These are phyloP conservation scores for Fimicolochytrium jonesii DNA, from an alignment of 192 early-diverging fungal species.

Conservation along the genomic window DNA sequence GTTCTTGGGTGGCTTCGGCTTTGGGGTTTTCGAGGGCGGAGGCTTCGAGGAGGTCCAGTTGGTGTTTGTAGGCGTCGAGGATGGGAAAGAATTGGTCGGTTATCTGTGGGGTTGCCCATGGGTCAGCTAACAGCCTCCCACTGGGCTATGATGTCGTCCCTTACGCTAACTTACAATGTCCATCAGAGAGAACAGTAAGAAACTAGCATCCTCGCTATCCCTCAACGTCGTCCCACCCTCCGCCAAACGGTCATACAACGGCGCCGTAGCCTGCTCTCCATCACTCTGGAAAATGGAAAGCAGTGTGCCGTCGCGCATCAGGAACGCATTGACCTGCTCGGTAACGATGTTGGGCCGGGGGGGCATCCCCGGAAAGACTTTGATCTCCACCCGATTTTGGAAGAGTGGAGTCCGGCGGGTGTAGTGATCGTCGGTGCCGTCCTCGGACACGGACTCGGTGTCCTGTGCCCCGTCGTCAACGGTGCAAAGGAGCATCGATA, in stretches of 20 bases:
- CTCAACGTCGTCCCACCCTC: slow-evolving; percentile 20
- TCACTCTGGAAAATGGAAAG: slow-evolving; percentile 32
- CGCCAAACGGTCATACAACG: slow-evolving; percentile 19
- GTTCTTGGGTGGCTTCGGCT: slow-evolving; percentile 25
- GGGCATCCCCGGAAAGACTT: neutral
- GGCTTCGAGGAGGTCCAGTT: slow-evolving; percentile 18
- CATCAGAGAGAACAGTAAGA: slow-evolving; percentile 32
- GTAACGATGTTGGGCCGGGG: slow-evolving; percentile 10
- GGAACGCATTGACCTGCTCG: slow-evolving; percentile 31
- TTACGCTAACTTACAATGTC: slow-evolving; percentile 28
- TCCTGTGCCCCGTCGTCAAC: slow-evolving; percentile 5
- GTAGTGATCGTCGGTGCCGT: too few species aligned
- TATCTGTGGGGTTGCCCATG: too few species aligned
- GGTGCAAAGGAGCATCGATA: slow-evolving; percentile 22
- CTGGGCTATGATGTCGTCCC: too few species aligned
- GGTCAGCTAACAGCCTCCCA: too few species aligned
- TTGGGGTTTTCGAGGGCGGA: slow-evolving; percentile 19
- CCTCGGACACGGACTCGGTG: neutral
- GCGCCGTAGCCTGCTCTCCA: slow-evolving; percentile 4
- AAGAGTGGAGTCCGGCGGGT: slow-evolving; percentile 10
- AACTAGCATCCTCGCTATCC: slow-evolving; percentile 25
- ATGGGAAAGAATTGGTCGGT: slow-evolving; percentile 35
- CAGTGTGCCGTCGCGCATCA: slow-evolving; percentile 25
- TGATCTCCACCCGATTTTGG: slow-evolving; percentile 1
- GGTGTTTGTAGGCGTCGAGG: slow-evolving; percentile 18